phyloP scores from a whole-genome alignment of 371 early-diverging fungal genomes.

The Haplosporangium sp. region DNA sequence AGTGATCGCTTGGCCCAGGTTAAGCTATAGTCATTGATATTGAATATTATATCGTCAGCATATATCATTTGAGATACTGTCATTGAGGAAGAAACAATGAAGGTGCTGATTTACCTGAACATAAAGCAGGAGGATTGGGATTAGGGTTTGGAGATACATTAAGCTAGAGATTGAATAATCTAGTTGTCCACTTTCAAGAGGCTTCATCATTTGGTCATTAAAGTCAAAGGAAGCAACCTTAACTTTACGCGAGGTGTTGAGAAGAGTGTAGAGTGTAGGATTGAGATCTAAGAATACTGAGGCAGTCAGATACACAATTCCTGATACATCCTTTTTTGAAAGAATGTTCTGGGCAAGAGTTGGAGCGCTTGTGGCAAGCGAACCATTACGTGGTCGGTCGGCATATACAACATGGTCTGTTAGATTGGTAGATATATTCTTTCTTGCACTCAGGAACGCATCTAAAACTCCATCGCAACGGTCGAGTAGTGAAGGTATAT shows the following conservation, averaged over 20 bases:
- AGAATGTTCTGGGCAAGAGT: not conserved
- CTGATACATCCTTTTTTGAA: constrained; percentile 11
- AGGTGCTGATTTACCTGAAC: constrained; percentile 24
- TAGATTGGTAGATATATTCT: constrained; percentile 17
- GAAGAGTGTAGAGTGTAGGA: not conserved
- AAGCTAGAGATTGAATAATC: constrained; percentile 44
- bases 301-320: constrained; percentile 36
- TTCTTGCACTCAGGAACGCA: constrained; percentile 10
- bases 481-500: constrained; percentile 22
- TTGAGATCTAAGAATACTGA: constrained; percentile 12
- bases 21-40: constrained; percentile 17
- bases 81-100: no score
- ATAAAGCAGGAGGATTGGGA: constrained; percentile 32
- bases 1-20: constrained; percentile 23
- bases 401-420: constrained; percentile 21
- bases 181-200: constrained; percentile 4
- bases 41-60: no score
- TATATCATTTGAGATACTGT: not conserved
- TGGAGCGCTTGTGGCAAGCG: not conserved
- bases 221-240: constrained; percentile 45
- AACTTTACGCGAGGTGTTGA: constrained; percentile 36
- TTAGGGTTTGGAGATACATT: constrained; percentile 32
- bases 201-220: constrained; percentile 8
- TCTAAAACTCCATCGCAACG: constrained; percentile 42
- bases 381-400: constrained; percentile 6